A percentile compares a stretch with the other conserved stretches of the same genome.
phyloP scores from a whole-genome alignment of 768 basidiomycete species.

The Amanita pallidorosea region DNA sequence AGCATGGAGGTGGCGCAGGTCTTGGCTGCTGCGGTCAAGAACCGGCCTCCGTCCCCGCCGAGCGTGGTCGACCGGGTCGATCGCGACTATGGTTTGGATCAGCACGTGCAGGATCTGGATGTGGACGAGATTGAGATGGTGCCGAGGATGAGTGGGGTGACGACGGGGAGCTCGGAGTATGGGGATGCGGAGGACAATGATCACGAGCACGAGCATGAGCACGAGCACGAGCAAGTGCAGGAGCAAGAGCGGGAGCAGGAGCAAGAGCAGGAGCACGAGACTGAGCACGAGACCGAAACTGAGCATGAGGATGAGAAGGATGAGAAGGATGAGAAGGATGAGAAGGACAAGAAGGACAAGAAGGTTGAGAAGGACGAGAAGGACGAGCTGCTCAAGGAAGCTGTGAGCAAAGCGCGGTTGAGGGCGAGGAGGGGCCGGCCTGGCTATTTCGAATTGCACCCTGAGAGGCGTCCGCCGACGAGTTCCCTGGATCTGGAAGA shows the following conservation, averaged over 20 bases:
- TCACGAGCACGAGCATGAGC: constrained; percentile 14
- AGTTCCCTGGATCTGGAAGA: constrained; percentile 19
- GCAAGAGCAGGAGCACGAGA: background rate
- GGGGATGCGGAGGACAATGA: constrained; percentile 10
- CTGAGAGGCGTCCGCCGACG: constrained; percentile 42
- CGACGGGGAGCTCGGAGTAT: constrained; percentile 1
- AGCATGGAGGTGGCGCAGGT: constrained; percentile 67
- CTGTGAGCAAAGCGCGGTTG: constrained; percentile 17
- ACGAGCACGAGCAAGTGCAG: constrained; percentile 10
- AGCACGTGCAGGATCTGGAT: constrained; percentile 32
- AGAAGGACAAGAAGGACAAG: constrained; percentile 15
- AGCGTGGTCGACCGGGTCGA: constrained; percentile 26
- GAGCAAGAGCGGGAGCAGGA: constrained; percentile 15
- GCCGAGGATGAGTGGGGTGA: constrained; percentile 22
- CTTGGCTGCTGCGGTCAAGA: constrained; percentile 53
- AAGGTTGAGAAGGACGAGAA: constrained; percentile 15
- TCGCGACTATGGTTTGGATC: constrained; percentile 22
- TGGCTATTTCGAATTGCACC: constrained; percentile 75
- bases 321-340: constrained; percentile 9
- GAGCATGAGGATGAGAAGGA: constrained; percentile 15
- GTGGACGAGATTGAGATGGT: constrained; percentile 40
- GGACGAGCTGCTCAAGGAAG: constrained; percentile 13
- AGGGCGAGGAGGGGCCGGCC: constrained; percentile 32
- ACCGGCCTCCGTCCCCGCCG: constrained; percentile 23
- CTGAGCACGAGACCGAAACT: constrained; percentile 15